Evolutionary conservation across 2,329 filamentous ascomycete species (phyloP).

Genomic region (Raffaelea albimanens): DNA sequence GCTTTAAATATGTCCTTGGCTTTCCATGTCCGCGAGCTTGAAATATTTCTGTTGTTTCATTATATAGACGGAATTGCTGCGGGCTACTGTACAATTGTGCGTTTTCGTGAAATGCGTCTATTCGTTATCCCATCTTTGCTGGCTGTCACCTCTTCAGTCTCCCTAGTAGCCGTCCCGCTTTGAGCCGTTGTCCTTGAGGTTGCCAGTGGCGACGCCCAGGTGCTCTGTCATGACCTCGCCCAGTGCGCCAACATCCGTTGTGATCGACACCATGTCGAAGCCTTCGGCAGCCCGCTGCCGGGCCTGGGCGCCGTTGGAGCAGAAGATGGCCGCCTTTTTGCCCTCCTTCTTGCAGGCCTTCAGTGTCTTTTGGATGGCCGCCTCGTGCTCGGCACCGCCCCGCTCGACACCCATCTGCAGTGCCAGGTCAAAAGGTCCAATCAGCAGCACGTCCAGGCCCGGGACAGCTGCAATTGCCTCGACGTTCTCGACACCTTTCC

Average conservation of each 20-base stretch:
- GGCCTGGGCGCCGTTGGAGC: constrained; percentile 23
- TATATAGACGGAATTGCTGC: too few relatives aligned
- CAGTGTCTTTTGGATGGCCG: constrained; percentile 25
- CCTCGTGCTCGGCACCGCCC: constrained; percentile 25
- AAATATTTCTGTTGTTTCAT: too few relatives aligned
- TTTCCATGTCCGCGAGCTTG: too few relatives aligned
- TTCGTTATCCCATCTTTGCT: background rate
- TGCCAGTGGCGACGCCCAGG: constrained; percentile 21
- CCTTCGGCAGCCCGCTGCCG: constrained; percentile 22
- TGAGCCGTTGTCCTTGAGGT: background rate
- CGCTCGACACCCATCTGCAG: constrained; percentile 24
- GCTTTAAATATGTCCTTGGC: too few relatives aligned
- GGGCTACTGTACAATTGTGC: too few relatives aligned
- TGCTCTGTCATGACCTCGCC: constrained; percentile 22
- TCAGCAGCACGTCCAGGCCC: constrained; percentile 29
- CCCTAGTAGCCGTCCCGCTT: constrained; percentile 8
- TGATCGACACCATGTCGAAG: constrained; percentile 30
- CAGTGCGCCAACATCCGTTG: constrained; percentile 25
- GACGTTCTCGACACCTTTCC: constrained; percentile 28
- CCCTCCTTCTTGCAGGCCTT: constrained; percentile 23
- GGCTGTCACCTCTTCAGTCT: too few relatives aligned
- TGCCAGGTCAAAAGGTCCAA: constrained; percentile 23
- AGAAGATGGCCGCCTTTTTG: constrained; percentile 31
- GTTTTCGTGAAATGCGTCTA: too few relatives aligned
- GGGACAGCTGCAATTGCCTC: constrained; percentile 31